Evolutionary conservation across 2,329 filamentous ascomycete genomes (phyloP), one percentile per base, ranked within the genome.

Genomic region (Ascochyta lentis): DNA sequence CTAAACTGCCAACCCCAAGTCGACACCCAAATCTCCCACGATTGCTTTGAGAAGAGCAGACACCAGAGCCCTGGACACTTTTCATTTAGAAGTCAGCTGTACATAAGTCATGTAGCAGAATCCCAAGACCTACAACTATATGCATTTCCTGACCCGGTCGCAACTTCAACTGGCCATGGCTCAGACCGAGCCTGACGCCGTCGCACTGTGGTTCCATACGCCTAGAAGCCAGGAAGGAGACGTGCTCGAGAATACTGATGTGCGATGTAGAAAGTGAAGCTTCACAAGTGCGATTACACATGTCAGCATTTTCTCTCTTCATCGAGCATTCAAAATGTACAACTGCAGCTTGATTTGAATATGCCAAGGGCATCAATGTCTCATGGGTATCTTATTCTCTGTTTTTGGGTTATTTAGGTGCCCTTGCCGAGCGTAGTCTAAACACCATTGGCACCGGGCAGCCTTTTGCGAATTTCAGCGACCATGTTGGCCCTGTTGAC

Each of bases 401-500:
- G 48, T 58, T 52, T 39, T 54, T 43, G 23, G 10, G 19, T 10
- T 31, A 10, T 31, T 31, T 31, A 6, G 27, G 22, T 26, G 26
- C 39, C 16, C 12, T 22, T 10, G 16, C 34, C 39, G 6, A 40
- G 39, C 34, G 13, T 35, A 6, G n/a, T 6, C 39, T 49, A 49
- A 23, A 24, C 34, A 61, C 50, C 48, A 13, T 46, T 42, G n/a
- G 59, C 43, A 22, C 74, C 74, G 45, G 69, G 64, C 54, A 87
- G 66, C 56, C 83, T 75, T 56, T 72, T 75, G 74, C 83, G 85
- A 38, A 92, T 81, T 75, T 91, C 89, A 12, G 79, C 74, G 3
- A 87, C 84, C 69, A 93, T 77, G 51, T 87, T 81, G 29, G 76
- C 77, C 61, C 89, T 81, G 49, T 87, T 80, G 22, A 97, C 86